Conservation (phyloP, 2,329 filamentous ascomycete species). For the Aschersonia sp. region DNA sequence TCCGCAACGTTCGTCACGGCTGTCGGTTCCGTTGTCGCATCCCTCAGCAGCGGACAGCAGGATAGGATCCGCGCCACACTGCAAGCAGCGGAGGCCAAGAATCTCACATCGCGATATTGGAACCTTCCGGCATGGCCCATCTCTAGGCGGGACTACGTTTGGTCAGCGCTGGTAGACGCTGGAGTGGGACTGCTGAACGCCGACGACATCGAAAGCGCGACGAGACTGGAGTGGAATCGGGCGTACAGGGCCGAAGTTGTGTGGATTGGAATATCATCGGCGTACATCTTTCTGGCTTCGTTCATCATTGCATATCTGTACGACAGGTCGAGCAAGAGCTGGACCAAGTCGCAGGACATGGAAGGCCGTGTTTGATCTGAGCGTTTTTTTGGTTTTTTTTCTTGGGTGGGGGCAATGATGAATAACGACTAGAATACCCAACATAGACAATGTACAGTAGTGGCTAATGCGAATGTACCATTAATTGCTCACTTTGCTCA, state of each 20-base stretch:
- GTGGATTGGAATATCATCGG: constrained; percentile 7
- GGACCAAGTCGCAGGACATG: background rate
- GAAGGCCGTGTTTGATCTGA: too few relatives aligned
- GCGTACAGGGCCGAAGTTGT: constrained; percentile 7
- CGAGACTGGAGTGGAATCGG: constrained; percentile 5
- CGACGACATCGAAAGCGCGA: constrained; percentile 37
- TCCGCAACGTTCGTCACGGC: constrained; percentile 37
- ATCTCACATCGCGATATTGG: constrained; percentile 47
- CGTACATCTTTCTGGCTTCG: constrained; percentile 2
- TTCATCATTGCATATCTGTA: constrained; percentile 2
- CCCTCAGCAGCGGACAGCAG: constrained; percentile 25
- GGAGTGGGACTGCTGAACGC: constrained; percentile 47
- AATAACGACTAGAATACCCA: too few relatives aligned
- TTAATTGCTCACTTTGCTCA: too few relatives aligned
- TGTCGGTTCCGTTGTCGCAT: constrained; percentile 29
- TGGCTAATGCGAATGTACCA: too few relatives aligned
- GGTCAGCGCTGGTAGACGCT: constrained; percentile 37
- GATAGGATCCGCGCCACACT: constrained; percentile 27
- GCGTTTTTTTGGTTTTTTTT: too few relatives aligned
- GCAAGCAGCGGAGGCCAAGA: constrained; percentile 30
- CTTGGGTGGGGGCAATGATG: background rate
- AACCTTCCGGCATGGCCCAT: constrained; percentile 44
- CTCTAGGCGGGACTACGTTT: constrained; percentile 38
- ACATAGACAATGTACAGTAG: too few relatives aligned
- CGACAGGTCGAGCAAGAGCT: background rate